These are phyloP conservation scores for Saccharomyces hybrid DNA, from an alignment of 1,139 yeast genomes.

Conservation along the genomic window DNA sequence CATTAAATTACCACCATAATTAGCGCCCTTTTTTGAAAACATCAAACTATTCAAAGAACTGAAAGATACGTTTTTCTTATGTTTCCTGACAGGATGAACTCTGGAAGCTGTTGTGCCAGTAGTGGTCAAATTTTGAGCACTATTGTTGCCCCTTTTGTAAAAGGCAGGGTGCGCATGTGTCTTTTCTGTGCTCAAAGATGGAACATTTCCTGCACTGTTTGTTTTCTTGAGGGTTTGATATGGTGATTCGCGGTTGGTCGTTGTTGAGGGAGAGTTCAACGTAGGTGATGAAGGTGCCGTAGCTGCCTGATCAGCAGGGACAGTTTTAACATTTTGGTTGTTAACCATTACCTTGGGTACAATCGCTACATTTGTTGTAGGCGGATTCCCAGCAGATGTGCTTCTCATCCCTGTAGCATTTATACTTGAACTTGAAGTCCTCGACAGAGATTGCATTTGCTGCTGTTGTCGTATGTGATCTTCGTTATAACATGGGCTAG, in stretches of 20 bases:
- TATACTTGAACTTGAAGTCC: conserved; percentile 5
- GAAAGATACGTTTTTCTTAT: conserved; percentile 31
- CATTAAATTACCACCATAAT: conserved; percentile 4
- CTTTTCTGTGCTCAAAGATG: conserved; percentile 8
- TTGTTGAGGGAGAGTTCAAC: conserved; percentile 6
- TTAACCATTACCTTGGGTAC: conserved; percentile 24
- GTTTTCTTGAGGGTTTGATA: conserved; percentile 12
- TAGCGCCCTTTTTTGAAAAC: conserved; percentile 27
- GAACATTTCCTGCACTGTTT: conserved; percentile 17
- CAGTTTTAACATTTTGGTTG: conserved; percentile 16
- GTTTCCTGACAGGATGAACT: conserved; percentile 27
- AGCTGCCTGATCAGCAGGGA: not conserved
- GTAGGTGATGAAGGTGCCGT: not conserved
- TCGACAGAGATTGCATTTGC: conserved; percentile 5
- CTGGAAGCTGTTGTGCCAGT: conserved; percentile 12
- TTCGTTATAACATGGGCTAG: conserved; percentile 12
- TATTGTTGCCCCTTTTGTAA: conserved; percentile 18
- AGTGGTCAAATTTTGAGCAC: conserved; percentile 22
- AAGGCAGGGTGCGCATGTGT: conserved; percentile 9
- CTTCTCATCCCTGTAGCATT: conserved; percentile 5
- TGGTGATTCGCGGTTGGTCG: conserved; percentile 6
- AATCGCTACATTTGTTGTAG: not conserved
- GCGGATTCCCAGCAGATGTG: not conserved
- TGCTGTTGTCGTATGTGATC: conserved; percentile 5
- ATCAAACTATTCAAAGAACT: conserved; percentile 33